Base-by-base conservation (phyloP, 164 flowering plant genomes). In the Stephania cephalantha region DNA sequence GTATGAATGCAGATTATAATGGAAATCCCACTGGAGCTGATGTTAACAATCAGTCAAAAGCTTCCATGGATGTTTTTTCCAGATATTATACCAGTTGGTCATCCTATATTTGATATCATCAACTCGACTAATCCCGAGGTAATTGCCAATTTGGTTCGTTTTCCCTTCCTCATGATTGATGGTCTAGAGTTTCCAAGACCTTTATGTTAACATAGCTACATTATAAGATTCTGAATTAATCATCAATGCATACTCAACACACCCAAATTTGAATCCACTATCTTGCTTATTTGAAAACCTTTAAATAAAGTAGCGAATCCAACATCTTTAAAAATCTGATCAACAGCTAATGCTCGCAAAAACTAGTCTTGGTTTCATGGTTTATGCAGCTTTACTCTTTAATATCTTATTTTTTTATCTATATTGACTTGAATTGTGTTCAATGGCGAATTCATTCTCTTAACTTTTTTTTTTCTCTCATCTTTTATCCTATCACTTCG, bases 61-160 rank as follows among this genome's bases (percentile, higher is more conserved):
- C 90, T 83, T 25, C 99, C 99, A n/a, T 95, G 98, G 99, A 95
- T 93, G 98, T 95, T 95, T 82, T 91, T 90, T 74, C 99, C 98
- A 0, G 97, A 95, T 83, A 85, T 93, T 67, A 76, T 95, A 48
- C 99, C 99, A 31, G 30, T 95, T 22, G 98, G 98, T 70, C 99
- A 95, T 86, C 99, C 97, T 1, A 90, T 95, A 79, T 95, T 95
- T 85, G 99, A 95, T 82, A 90, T 95, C 69, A 95, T 95, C 73
- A 93, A 93, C 83, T 95, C 99, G 35, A 90, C 99, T 70, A 74
- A 95, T 85, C 91, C 97, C 8, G 94, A 90, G 97, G 99, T 93
- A 84, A 72, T 69, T 76, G 48, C 25, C 3, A 6, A 35, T 76
- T 35, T 35, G 42, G 4, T 4, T 35, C 7, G 2, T 6, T 30